Conservation (phyloP, 495 filamentous ascomycete genomes). For the Aspergillus olivimuriae region DNA sequence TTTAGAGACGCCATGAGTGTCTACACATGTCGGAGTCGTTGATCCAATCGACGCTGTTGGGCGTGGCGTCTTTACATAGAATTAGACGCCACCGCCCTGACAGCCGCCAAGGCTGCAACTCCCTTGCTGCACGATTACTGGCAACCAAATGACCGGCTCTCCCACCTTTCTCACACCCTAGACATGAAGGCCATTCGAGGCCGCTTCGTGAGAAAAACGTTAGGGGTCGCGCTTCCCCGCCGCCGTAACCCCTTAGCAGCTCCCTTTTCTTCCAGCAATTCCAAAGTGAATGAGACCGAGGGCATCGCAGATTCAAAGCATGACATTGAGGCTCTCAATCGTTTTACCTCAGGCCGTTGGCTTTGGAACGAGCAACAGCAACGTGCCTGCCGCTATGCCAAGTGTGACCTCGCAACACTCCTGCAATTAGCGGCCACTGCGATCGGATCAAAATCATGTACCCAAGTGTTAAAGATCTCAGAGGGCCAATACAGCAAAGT, state of each 20-base stretch:
- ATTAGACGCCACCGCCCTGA: no score
- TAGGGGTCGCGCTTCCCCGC: conserved; percentile 4
- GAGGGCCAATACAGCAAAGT: conserved; percentile 37
- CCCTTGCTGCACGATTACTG: no score
- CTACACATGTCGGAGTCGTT: no score
- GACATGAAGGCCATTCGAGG: conserved; percentile 9
- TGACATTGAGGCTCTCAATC: conserved; percentile 17
- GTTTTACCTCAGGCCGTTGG: conserved; percentile 20
- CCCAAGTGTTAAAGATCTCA: conserved; percentile 21
- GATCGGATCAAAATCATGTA: conserved; percentile 17
- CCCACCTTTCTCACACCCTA: conserved; percentile 7
- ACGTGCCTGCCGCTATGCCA: conserved; percentile 19
- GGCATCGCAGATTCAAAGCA: conserved; percentile 8
- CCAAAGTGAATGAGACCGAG: conserved; percentile 7
- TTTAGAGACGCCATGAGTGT: no score
- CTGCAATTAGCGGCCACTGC: conserved; percentile 17
- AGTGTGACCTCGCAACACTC: conserved; percentile 19
- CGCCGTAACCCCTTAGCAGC: conserved; percentile 3
- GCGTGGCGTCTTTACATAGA: no score
- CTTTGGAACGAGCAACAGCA: conserved; percentile 23
- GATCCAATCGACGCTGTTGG: no score
- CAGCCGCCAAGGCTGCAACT: no score
- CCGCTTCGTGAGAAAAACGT: conserved; percentile 5
- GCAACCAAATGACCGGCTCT: conserved; percentile 8
- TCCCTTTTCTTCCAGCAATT: conserved; percentile 8